Conservation (phyloP, 352 stramenopile genomes). For the Elongisporangium anandrum region DNA sequence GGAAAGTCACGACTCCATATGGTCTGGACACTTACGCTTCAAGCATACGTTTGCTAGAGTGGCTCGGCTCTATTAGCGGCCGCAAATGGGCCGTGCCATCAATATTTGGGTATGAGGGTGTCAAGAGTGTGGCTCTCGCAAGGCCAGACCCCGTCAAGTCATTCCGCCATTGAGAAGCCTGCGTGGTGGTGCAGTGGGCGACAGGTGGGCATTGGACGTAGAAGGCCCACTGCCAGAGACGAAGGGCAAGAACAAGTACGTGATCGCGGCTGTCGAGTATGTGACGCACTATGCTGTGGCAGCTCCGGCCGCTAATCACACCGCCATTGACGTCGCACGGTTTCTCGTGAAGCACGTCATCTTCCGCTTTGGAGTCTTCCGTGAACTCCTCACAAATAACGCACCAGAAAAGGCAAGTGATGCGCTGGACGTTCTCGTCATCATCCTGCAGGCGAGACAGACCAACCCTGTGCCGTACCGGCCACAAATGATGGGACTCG, state of each 20-base stretch:
- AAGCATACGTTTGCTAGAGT: not conserved
- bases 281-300: constrained; percentile 5
- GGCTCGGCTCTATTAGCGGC: not conserved
- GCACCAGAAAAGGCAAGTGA: not conserved
- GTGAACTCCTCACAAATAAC: constrained; percentile 1
- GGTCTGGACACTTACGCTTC: not conserved
- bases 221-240: not conserved
- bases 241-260: not conserved
- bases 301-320: not conserved
- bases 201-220: constrained; percentile 1
- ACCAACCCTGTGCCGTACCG: constrained; percentile 2
- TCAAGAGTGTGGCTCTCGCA: not conserved
- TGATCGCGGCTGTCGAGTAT: constrained; percentile 4
- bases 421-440: not conserved
- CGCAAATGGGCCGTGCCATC: not conserved
- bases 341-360: constrained; percentile 1
- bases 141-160: not conserved
- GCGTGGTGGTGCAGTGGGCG: not conserved
- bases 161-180: not conserved
- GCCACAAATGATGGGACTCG: constrained; percentile 3
- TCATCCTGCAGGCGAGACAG: constrained; percentile 1
- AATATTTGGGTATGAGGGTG: not conserved
- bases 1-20: constrained; percentile 3
- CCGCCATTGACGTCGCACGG: not conserved
- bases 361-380: not conserved